Evolutionary conservation across 2,329 filamentous ascomycete species (phyloP).

Genomic region (Trichoderma atrobrunneum): DNA sequence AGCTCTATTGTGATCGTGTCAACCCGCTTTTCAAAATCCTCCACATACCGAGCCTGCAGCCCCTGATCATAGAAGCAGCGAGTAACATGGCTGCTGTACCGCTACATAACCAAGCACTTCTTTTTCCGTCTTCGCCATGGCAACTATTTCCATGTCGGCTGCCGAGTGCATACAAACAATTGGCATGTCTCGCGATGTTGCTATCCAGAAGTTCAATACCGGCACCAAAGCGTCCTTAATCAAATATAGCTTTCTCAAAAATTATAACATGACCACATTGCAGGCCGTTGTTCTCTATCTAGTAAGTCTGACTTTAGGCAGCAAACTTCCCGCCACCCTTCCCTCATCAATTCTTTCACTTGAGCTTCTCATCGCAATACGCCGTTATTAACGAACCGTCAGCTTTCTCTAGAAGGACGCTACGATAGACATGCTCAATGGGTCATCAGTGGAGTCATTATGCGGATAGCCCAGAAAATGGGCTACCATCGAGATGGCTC

Average conservation of each 20-base stretch:
- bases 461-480: slow-evolving; percentile 66
- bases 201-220: slow-evolving; percentile 50
- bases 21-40: slow-evolving; percentile 71
- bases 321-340: not conserved
- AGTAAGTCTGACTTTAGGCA: slow-evolving; percentile 35
- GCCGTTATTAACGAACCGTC: slow-evolving; percentile 17
- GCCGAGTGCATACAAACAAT: slow-evolving; percentile 55
- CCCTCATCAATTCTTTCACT: not conserved
- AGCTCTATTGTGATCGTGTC: slow-evolving; percentile 69
- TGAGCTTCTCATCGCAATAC: not conserved
- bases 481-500: slow-evolving; percentile 63
- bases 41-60: slow-evolving; percentile 68
- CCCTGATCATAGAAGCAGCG: slow-evolving; percentile 61
- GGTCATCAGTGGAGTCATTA: slow-evolving; percentile 58
- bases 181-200: slow-evolving; percentile 48
- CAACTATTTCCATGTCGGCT: slow-evolving; percentile 53
- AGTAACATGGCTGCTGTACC: slow-evolving; percentile 54
- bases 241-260: slow-evolving; percentile 56
- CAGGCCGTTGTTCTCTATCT: slow-evolving; percentile 59
- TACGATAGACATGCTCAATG: slow-evolving; percentile 59
- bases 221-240: slow-evolving; percentile 51
- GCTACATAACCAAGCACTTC: slow-evolving; percentile 57
- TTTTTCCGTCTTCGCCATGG: slow-evolving; percentile 64
- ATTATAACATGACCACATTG: slow-evolving; percentile 56
- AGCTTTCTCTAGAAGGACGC: slow-evolving; percentile 56